Evolutionary conservation across 139 green algal genomes (phyloP), one percentile per base, ranked within the genome.

Genomic region (Chlorella sp.): DNA sequence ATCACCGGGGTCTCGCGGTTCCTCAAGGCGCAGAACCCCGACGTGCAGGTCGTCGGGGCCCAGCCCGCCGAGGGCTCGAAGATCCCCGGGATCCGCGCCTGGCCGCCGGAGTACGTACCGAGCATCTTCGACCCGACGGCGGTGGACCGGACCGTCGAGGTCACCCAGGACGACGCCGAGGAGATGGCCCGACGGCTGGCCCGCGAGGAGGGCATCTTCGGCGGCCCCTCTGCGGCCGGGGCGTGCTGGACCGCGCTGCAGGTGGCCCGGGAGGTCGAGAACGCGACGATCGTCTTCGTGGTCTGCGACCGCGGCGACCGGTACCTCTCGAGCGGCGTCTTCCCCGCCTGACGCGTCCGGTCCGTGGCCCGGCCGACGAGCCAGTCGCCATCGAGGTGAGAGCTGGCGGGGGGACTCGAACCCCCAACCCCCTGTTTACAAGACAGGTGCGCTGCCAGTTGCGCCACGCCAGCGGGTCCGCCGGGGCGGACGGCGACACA

Each of bases 111-210:
- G 42, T 86, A 86, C 70, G 67, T 86, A 17, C 81, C 81, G n/a
- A 77, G 35, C 33, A 86, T 86, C 30, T 86, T 83, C 59, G 69
- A 86, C n/a, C n/a, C n/a, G n/a, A n/a, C n/a, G n/a, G n/a, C n/a
- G n/a, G n/a, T n/a, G n/a, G n/a, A n/a, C n/a, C n/a, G n/a, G n/a
- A n/a, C n/a, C n/a, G n/a, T n/a, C n/a, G n/a, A n/a, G n/a, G n/a
- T n/a, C n/a, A n/a, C n/a, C n/a, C n/a, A n/a, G n/a, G n/a, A n/a
- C n/a, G n/a, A n/a, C n/a, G n/a, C n/a, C n/a, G n/a, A n/a, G n/a
- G n/a, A n/a, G n/a, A n/a, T n/a, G n/a, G n/a, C n/a, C n/a, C n/a
- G n/a, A n/a, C n/a, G n/a, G 51, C 51, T 62, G 3, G 51, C 51
- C 3, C 51, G 51, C 5, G 29, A 22, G 3, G 51, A 62, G 51